Base-by-base conservation (phyloP, 768 basidiomycete genomes). In the Termitomyces sp. region DNA sequence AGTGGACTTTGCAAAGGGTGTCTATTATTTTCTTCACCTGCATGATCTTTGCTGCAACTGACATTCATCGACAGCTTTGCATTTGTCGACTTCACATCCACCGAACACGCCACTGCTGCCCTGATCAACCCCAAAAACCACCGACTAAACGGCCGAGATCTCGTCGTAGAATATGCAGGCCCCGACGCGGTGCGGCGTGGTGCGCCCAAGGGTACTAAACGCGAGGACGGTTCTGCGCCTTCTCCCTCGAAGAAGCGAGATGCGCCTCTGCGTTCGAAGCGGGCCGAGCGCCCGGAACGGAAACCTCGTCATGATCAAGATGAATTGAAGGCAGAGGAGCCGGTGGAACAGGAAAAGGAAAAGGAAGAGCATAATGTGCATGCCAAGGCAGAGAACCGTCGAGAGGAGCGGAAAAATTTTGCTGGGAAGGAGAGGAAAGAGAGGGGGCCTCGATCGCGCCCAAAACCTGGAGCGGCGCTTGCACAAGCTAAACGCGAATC, bases 1-100 rank as follows among this genome's bases (percentile, higher is more conserved):
- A 91, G 86, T 53, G 97, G 96, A 9, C 75, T 85, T 57, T 98
- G 96, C 77, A 99, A 98, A 81, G 96, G 96, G 96, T 97, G 69
- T 61, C 82, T 77, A 1, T n/a, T 32, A 28, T 39, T 28, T 38
- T 49, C 28, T 49, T 42, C 13, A 53, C 13, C 24, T 35, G 33
- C 8, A 50, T 33, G 35, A 44, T 38, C 32, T 42, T 32, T 24
- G 61, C 35, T n/a, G 20, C 11, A 32, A 42, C 20, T 59, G 42
- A 59, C 57, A n/a, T 33, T 15, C 12, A 6, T 28, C 24, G 11
- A 28, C 70, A 98, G 96, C 16, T 98, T 93, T 77, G 94, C 92
- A 0, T 98, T 98, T 70, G 83, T 96, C 58, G 97, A 99, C 73
- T 99, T 98, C 72, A 82, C 84, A 54, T 84, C 82, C 22, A 81